A percentile compares a stretch with the other conserved stretches of the same genome.
Evolutionary conservation across 768 basidiomycete species (phyloP).

Genomic region (Mycena filopes): DNA sequence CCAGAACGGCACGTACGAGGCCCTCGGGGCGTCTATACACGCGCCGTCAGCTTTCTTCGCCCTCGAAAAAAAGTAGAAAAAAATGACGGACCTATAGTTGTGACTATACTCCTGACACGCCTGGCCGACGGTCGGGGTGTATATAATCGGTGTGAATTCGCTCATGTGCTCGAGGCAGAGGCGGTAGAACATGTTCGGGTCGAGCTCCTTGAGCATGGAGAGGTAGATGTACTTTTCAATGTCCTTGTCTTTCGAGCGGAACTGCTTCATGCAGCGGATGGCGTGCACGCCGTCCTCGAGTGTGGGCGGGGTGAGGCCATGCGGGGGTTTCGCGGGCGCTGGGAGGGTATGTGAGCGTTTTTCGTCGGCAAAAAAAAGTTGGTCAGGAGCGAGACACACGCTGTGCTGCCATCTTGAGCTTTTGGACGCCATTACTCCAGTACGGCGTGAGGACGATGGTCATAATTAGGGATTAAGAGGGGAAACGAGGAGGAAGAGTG

Average conservation of each 20-base stretch:
- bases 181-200: constrained; percentile 81
- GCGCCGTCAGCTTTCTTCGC: not conserved
- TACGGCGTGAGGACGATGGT: constrained; percentile 77
- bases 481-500: constrained; percentile 3
- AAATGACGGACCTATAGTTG: constrained; percentile 61
- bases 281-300: constrained; percentile 64
- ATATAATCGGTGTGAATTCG: constrained; percentile 83
- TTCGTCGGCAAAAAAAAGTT: constrained; percentile 15
- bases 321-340: constrained; percentile 57
- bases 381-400: constrained; percentile 51
- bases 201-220: constrained; percentile 75
- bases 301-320: constrained; percentile 70
- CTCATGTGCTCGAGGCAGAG: constrained; percentile 78
- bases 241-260: constrained; percentile 76
- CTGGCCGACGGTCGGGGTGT: constrained; percentile 93
- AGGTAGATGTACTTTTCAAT: constrained; percentile 92
- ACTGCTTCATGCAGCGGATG: constrained; percentile 71
- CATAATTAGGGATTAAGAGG: constrained; percentile 46
- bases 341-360: constrained; percentile 14
- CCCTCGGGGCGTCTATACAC: constrained; percentile 66
- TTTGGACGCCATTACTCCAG: constrained; percentile 76
- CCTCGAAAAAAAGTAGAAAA: not conserved
- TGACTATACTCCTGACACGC: constrained; percentile 88
- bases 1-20: constrained; percentile 54
- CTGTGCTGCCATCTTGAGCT: constrained; percentile 68